These are phyloP conservation scores for Nigrospora oryzae DNA, from an alignment of 2,329 filamentous ascomycete species.

Conservation along the genomic window DNA sequence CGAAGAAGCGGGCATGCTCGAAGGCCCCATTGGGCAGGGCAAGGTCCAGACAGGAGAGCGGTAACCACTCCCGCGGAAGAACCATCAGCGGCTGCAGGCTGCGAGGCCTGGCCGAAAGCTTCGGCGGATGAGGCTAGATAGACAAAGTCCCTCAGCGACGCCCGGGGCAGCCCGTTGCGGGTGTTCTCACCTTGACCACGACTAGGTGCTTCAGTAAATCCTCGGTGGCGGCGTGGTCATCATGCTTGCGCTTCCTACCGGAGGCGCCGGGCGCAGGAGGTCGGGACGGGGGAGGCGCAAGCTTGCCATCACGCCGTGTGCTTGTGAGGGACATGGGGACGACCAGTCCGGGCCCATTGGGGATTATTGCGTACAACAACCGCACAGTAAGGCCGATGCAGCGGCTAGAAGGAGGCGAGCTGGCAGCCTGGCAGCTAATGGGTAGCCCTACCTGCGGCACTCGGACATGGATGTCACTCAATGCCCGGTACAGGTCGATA, in stretches of 20 bases:
- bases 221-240: constrained; percentile 37
- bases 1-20: constrained; percentile 46
- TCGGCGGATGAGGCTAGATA: constrained; percentile 45
- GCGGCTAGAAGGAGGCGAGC: no score
- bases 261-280: constrained; percentile 12
- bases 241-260: constrained; percentile 25
- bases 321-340: constrained; percentile 19
- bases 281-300: constrained; percentile 3
- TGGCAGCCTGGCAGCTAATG: no score
- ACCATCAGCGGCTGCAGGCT: constrained; percentile 53
- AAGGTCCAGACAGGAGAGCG: constrained; percentile 55
- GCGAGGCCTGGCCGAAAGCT: constrained; percentile 42
- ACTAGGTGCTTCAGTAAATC: constrained; percentile 43
- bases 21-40: constrained; percentile 39
- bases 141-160: constrained; percentile 9
- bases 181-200: constrained; percentile 37
- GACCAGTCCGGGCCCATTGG: no score
- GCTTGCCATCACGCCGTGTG: constrained; percentile 1
- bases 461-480: no score
- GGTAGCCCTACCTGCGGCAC: no score
- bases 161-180: neutral
- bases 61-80: constrained; percentile 50
- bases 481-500: no score
- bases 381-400: no score
- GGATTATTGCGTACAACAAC: no score